Percentiles rank a stretch among this genome's conserved stretches.
Evolutionary conservation across 2,329 filamentous ascomycete genomes (phyloP).

Genomic region (Metarhizium robertsii): DNA sequence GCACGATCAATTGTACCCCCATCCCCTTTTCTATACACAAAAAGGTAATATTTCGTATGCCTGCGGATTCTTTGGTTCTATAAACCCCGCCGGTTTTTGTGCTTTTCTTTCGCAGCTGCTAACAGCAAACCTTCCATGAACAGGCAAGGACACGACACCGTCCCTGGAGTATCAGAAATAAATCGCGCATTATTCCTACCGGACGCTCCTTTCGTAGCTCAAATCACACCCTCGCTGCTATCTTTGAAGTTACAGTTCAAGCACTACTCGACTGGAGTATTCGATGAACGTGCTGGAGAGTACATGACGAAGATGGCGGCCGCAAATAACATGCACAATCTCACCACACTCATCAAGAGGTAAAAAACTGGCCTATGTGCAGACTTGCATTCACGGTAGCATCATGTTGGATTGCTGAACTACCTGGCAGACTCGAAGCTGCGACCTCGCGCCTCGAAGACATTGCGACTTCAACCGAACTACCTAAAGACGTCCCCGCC

Average conservation of each 20-base stretch:
- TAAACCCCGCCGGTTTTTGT: not conserved
- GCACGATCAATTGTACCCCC: not conserved
- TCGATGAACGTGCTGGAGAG: not conserved
- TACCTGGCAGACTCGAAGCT: slow-evolving; percentile 73
- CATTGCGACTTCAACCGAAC: slow-evolving; percentile 71
- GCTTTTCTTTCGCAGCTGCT: not conserved
- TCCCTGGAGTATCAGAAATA: not conserved
- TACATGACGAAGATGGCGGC: slow-evolving; percentile 48
- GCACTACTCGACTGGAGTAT: not conserved
- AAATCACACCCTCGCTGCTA: not conserved
- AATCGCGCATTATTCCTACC: not conserved
- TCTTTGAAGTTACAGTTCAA: not conserved
- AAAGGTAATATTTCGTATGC: not conserved
- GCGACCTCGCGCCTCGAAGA: slow-evolving; percentile 94
- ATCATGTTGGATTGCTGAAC: slow-evolving; percentile 30
- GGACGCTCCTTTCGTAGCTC: not conserved
- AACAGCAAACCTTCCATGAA: not conserved
- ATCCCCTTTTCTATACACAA: not conserved
- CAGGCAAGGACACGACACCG: not conserved
- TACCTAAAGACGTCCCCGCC: slow-evolving; percentile 40
- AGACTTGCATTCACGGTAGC: not conserved
- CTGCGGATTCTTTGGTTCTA: not conserved
- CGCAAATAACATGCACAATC: slow-evolving; percentile 83
- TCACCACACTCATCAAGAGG: slow-evolving; percentile 97
- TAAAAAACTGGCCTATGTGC: slow-evolving; percentile 33